Evolutionary conservation across 2,329 filamentous ascomycete species (phyloP), one percentile per base, ranked within the genome.

Genomic region (Cercospora nicotianae): DNA sequence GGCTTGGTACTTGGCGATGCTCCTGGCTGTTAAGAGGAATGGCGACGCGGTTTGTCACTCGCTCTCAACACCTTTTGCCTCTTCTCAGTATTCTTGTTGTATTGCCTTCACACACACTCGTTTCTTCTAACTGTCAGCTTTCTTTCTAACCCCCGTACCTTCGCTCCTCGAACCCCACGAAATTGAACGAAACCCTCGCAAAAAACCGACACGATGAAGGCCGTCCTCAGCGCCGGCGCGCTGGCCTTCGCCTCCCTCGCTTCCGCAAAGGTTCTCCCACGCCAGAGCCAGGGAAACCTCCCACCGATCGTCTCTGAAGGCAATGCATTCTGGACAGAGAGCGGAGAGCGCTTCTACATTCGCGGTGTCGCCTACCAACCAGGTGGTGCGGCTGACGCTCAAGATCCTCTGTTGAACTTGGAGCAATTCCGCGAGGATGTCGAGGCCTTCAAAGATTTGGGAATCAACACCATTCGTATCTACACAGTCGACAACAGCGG

Each of bases 401-500:
- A 82, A 62, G 93, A 97, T 77, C 92, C 93, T 70, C 88, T 97
- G 63, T 88, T 91, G 69, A 89, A 96, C 75, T 77, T 83, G 30
- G 80, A 81, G 1, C 81, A 85, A 75, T 96, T 94, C 86, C 85
- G 87, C 78, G 90, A 93, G 72, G 93, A 96, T 77, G 90, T 96
- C 74, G 81, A 83, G 66, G 84, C 91, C 77, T 96, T 97, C 87
- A 87, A 91, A 83, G 86, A 92, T 72, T 85, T 97, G 60, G 92
- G 93, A 62, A 84, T 96, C 82, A 97, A 97, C 85, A 92, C 92
- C 18, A 86, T 97, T 78, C 92, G 93, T 80, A 91, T 96, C 71
- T 97, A 97, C 86, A 92, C 91, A n/a, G 89, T 95, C 74, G 94
- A 97, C 84, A 97, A 96, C 86, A 89, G 89, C 65, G 81, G 84